Base-by-base conservation (phyloP, 2,329 filamentous ascomycete species). In the Acephala macrosclerotiorum region DNA sequence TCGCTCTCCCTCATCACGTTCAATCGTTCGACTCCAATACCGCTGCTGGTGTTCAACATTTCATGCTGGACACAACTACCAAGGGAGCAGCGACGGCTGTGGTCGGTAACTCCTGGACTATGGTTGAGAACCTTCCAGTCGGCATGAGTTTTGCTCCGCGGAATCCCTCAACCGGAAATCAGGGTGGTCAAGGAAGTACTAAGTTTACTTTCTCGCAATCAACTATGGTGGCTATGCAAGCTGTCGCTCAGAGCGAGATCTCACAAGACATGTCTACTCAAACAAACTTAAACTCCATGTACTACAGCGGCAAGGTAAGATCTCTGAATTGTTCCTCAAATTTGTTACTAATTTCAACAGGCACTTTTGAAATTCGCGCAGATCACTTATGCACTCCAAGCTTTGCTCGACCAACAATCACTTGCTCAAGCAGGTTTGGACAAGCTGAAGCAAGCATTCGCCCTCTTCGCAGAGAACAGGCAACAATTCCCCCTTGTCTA, bases 1-100 rank as follows among this genome's bases (percentile, higher is more conserved):
- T 91, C 76, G 92, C 92, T 18, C 81, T 99, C 57, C 93, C 94
- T 25, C 96, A 98, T 77, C 96, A 98, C 71, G 76, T 93, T 2
- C 81, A 88, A 36, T 93, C 92, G 0, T 94, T 98, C 67, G 87
- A 93, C 70, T 71, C 77, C 0, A 78, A 78, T 0, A 87, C 87
- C 9, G 80, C 79, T 12, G 79, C 82, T 26, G 81, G 82, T 8
- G 74, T 81, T 45, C 86, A 81, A 2, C 77, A 80, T 4, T 76
- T 96, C 1, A 82, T 86, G 68, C 80, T 98, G 60, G 87, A 90
- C 64, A 95, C 93, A 0, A 91, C 93, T 0, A 97, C 93, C 22
- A 98, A 97, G 79, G 96, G 96, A 12, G 80, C 87, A 16, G 91
- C 91, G 8, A 91, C 86, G 0, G 91, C 90, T 0, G 85, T 97